phyloP scores from a whole-genome alignment of 208 protist species.

The Trypanosomatidae sp. region DNA sequence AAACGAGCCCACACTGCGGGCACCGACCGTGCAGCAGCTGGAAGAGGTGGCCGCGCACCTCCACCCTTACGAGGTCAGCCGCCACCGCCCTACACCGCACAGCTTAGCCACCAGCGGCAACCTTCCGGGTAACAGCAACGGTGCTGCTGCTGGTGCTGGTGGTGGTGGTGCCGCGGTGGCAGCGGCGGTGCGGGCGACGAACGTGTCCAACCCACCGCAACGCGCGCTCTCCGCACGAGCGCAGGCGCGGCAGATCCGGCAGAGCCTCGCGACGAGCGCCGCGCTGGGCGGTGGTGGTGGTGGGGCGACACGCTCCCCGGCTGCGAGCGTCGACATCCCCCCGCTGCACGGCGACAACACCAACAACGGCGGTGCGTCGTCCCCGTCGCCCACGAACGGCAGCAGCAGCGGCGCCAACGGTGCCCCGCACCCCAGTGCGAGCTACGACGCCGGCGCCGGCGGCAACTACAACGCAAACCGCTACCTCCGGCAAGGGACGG shows the following conservation, averaged over 20 bases:
- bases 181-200: too few relatives aligned
- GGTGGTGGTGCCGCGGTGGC: not conserved
- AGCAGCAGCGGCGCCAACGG: not conserved
- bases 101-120: too few relatives aligned
- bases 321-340: constrained; percentile 3
- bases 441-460: not conserved
- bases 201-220: too few relatives aligned
- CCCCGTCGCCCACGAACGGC: too few relatives aligned
- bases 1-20: constrained; percentile 7
- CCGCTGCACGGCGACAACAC: not conserved
- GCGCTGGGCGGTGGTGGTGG: not conserved
- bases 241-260: constrained; percentile 13
- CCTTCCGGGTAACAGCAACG: not conserved
- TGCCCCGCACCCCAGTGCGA: not conserved
- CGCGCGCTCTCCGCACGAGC: constrained; percentile 13
- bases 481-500: constrained; percentile 11
- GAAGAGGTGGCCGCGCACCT: constrained; percentile 31
- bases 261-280: constrained; percentile 9
- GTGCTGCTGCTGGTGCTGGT: not conserved
- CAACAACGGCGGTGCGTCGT: not conserved
- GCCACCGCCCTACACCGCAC: constrained; percentile 13
- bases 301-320: not conserved
- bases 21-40: constrained; percentile 41
- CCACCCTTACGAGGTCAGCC: constrained; percentile 20
- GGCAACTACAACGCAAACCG: too few relatives aligned